Evolutionary conservation across 2,329 filamentous ascomycete species (phyloP).

Genomic region (Arthroderma sp.): DNA sequence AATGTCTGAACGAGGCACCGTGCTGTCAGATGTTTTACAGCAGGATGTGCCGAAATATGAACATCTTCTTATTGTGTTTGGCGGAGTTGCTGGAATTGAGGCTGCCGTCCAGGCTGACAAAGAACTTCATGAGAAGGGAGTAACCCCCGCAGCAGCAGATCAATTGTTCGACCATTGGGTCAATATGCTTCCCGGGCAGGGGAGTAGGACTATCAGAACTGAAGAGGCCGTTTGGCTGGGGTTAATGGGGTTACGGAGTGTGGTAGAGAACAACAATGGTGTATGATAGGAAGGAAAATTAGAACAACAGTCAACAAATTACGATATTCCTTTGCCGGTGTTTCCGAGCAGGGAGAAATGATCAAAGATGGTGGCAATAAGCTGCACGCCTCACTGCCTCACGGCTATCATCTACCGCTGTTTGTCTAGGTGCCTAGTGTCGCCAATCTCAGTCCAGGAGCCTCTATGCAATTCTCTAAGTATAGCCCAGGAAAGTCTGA

Average conservation of each 20-base stretch:
- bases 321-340: too few relatives aligned
- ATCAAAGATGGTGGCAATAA: too few relatives aligned
- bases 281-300: neutral
- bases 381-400: too few relatives aligned
- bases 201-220: conserved; percentile 67
- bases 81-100: conserved; percentile 68
- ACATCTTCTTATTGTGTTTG: conserved; percentile 67
- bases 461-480: too few relatives aligned
- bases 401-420: too few relatives aligned
- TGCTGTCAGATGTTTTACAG: conserved; percentile 28
- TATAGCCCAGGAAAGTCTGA: too few relatives aligned
- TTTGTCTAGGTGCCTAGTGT: too few relatives aligned
- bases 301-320: too few relatives aligned
- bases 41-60: conserved; percentile 37
- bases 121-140: conserved; percentile 46
- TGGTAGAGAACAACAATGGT: conserved; percentile 29
- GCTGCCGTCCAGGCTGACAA: conserved; percentile 53
- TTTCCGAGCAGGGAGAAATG: too few relatives aligned
- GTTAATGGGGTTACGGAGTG: conserved; percentile 51
- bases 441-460: too few relatives aligned
- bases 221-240: conserved; percentile 74
- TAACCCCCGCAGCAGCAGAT: conserved; percentile 50
- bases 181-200: conserved; percentile 66
- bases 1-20: conserved; percentile 62
- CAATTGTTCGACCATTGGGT: conserved; percentile 76